Conservation (phyloP, 768 basidiomycete species). For the Phaeolepiota aurea region DNA sequence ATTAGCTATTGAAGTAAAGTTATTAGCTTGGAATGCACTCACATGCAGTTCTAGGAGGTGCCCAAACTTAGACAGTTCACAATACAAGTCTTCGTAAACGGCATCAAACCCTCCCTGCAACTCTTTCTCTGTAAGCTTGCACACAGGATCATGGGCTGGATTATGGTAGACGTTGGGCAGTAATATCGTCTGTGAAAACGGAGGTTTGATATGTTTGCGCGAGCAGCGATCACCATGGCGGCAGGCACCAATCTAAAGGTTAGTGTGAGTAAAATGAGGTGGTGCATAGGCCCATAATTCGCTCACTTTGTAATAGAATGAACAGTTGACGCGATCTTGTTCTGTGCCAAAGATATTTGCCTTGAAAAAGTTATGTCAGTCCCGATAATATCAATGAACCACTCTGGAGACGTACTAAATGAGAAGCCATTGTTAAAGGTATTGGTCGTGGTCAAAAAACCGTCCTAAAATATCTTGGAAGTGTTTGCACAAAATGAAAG, state of each 20-base stretch:
- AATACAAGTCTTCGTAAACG: slow-evolving; percentile 93
- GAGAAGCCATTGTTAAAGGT: slow-evolving; percentile 54
- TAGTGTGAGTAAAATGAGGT: slow-evolving; percentile 6
- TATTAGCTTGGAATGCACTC: slow-evolving; percentile 18
- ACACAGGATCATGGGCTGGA: slow-evolving; percentile 87
- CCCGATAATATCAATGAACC: background rate
- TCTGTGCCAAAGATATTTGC: slow-evolving; percentile 96
- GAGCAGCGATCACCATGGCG: slow-evolving; percentile 98
- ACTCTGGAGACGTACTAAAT: slow-evolving; percentile 47
- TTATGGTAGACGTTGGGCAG: slow-evolving; percentile 98
- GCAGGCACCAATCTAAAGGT: slow-evolving; percentile 86
- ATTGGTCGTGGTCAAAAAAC: slow-evolving; percentile 1
- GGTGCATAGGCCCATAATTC: background rate
- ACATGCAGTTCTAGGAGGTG: slow-evolving; percentile 94
- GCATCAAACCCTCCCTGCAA: slow-evolving; percentile 89
- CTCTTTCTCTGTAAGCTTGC: slow-evolving; percentile 82
- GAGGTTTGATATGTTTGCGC: slow-evolving; percentile 95
- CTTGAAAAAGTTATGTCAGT: slow-evolving; percentile 26
- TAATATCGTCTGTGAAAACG: slow-evolving; percentile 94
- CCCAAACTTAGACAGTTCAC: slow-evolving; percentile 91
- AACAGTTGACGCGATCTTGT: slow-evolving; percentile 96
- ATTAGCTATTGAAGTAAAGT: slow-evolving; percentile 4
- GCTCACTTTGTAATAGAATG: slow-evolving; percentile 93
- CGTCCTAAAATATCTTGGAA: too few species aligned
- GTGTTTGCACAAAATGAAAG: background rate